Base-by-base conservation (phyloP, 371 early-diverging fungal species). In the Syncephalastrum sp. region DNA sequence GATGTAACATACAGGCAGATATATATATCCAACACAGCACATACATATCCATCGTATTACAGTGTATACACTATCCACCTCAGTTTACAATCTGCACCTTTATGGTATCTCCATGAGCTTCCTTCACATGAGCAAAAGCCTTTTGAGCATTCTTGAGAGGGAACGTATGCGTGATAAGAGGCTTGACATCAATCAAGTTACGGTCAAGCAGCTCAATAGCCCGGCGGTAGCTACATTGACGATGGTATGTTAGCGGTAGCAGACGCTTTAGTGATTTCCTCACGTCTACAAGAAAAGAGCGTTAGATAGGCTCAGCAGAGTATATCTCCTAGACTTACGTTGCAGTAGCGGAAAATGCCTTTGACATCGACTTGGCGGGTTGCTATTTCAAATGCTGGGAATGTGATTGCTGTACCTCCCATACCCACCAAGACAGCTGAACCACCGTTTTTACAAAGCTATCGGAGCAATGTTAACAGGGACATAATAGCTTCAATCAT, bases 291-390 rank as follows among this genome's bases (percentile, higher is more conserved):
- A 48, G 48, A 24, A 48, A 48, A 5, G 12, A 23, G 21, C 14
- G 4, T 24, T 48, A 48, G 24, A 24, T 48, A 12, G 27, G 8
- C 23, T 5, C 13, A 17, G 24, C 4, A 21, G 4, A 21, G 5
- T n/a, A 6, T 4, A 24, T n/a, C 38, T 16, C 5, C 19, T 10
- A 21, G 25, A 62, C 67, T 73, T 67, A 73, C 74, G 49, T 79
- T 75, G 59, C 72, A 69, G 53, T 79, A 79, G 53, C 79, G 66
- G 68, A 75, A 74, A 8, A 79, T 67, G 50, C 79, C 79, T 38
- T 54, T 65, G 42, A 79, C 61, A 61, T 79, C 74, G 4, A 79
- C 72, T 63, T 79, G 76, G 57, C 79, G 64, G 1, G 64, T 60
- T 12, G 71, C 61, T 1, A 75, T 59, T 48, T 79, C 79, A 5